These are phyloP conservation scores for Tylopilus felleus DNA, from an alignment of 768 basidiomycete genomes.

Conservation along the genomic window DNA sequence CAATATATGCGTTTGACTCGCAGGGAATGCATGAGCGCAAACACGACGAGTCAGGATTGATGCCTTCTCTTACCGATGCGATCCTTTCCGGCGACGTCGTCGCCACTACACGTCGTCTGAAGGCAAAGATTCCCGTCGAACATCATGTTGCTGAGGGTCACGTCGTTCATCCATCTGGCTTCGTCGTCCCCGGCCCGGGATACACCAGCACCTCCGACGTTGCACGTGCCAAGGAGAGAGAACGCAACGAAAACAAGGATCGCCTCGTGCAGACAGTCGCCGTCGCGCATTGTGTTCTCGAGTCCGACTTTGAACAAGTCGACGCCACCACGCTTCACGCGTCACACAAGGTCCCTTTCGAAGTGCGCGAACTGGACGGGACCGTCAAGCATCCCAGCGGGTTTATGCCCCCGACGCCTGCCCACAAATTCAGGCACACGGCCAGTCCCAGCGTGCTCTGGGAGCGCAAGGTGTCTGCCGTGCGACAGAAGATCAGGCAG, in stretches of 20 bases:
- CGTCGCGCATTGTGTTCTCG: conserved; percentile 30
- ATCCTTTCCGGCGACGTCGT: conserved; percentile 23
- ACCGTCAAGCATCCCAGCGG: conserved; percentile 40
- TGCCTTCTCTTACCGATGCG: conserved; percentile 21
- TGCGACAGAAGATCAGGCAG: conserved; percentile 9
- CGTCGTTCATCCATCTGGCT: conserved; percentile 27
- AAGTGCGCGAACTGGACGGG: conserved; percentile 38
- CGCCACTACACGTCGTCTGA: conserved; percentile 28
- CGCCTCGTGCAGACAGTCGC: conserved; percentile 28
- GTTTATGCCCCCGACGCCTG: conserved; percentile 42
- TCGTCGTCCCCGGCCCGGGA: conserved; percentile 30
- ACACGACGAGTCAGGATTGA: conserved; percentile 18
- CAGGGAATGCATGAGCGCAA: conserved; percentile 1
- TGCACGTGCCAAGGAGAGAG: conserved; percentile 24
- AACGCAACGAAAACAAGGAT: conserved; percentile 22
- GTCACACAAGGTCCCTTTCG: conserved; percentile 41
- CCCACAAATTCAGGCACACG: conserved; percentile 32
- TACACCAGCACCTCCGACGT: conserved; percentile 23
- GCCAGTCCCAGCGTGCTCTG: conserved; percentile 8
- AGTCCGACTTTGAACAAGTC: conserved; percentile 28
- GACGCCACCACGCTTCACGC: conserved; percentile 23
- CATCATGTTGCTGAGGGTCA: conserved; percentile 17
- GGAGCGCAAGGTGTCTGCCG: conserved; percentile 17
- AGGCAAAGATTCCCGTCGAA: conserved; percentile 28
- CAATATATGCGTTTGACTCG: background rate